Evolutionary conservation across 192 early-diverging fungal species (phyloP).

Genomic region (Obelidium mucronatum): DNA sequence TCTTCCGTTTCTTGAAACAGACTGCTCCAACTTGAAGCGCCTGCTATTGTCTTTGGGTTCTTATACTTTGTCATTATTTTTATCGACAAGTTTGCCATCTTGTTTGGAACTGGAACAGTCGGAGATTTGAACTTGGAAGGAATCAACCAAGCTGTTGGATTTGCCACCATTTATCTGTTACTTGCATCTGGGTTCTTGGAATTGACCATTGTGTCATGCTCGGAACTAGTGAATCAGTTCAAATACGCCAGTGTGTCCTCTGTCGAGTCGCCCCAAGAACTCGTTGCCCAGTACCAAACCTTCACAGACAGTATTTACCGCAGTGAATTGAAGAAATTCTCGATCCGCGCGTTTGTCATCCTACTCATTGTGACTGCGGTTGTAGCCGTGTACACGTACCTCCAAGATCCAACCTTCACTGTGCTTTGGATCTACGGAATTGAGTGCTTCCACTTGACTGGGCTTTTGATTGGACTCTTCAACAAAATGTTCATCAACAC

Average conservation of each 20-base stretch:
- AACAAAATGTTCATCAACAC: conserved; percentile 54
- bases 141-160: conserved; percentile 46
- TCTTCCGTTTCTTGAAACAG: too few relatives aligned
- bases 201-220: too few relatives aligned
- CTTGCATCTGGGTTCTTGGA: too few relatives aligned
- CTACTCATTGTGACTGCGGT: background rate
- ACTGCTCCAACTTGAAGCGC: too few relatives aligned
- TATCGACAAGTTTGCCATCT: too few relatives aligned
- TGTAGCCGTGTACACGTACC: background rate
- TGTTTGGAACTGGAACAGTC: too few relatives aligned
- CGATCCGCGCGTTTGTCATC: background rate
- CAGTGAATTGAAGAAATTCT: background rate
- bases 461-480: conserved; percentile 41
- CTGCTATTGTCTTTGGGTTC: too few relatives aligned
- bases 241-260: background rate
- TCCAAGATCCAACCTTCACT: background rate
- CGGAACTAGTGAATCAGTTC: background rate
- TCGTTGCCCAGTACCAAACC: background rate
- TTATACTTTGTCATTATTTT: too few relatives aligned
- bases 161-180: conserved; percentile 47
- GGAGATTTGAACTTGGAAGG: too few relatives aligned
- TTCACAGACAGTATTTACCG: conserved; percentile 1
- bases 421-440: conserved; percentile 10
- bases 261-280: background rate
- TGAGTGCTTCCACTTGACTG: conserved; percentile 13